Evolutionary conservation across 306 rosid species (phyloP).

Genomic region (Corylus avellana): DNA sequence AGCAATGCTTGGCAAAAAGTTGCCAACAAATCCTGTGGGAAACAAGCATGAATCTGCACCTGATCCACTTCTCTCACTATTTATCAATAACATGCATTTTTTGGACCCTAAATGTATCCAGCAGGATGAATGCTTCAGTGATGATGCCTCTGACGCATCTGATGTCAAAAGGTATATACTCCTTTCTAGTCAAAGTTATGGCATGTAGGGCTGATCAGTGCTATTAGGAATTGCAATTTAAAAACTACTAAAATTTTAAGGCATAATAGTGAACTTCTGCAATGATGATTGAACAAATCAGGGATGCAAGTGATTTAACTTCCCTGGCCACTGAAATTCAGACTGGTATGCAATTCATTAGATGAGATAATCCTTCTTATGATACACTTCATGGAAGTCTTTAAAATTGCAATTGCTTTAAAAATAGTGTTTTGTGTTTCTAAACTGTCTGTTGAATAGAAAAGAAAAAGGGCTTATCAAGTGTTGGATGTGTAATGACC

Average conservation of each 20-base stretch:
- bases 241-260: not conserved
- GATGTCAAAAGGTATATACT: slow-evolving; percentile 56
- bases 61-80: slow-evolving; percentile 78
- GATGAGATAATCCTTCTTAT: not conserved
- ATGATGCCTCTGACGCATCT: slow-evolving; percentile 32
- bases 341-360: not conserved
- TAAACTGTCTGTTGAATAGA: not conserved
- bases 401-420: not conserved
- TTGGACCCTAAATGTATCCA: slow-evolving; percentile 28
- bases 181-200: slow-evolving; percentile 3
- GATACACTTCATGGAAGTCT: not conserved
- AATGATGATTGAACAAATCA: not conserved
- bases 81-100: slow-evolving; percentile 51
- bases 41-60: slow-evolving; percentile 52
- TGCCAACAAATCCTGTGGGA: slow-evolving; percentile 39
- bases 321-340: not conserved
- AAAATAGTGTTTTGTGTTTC: not conserved
- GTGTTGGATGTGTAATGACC: not conserved
- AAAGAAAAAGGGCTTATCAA: not conserved
- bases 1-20: slow-evolving; percentile 54
- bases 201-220: not conserved
- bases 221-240: not conserved
- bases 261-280: not conserved
- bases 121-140: slow-evolving; percentile 34
- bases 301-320: not conserved